Percentiles rank a stretch among this genome's conserved stretches.
Conservation (phyloP, 768 basidiomycete genomes). For the Lepiota venenata region DNA sequence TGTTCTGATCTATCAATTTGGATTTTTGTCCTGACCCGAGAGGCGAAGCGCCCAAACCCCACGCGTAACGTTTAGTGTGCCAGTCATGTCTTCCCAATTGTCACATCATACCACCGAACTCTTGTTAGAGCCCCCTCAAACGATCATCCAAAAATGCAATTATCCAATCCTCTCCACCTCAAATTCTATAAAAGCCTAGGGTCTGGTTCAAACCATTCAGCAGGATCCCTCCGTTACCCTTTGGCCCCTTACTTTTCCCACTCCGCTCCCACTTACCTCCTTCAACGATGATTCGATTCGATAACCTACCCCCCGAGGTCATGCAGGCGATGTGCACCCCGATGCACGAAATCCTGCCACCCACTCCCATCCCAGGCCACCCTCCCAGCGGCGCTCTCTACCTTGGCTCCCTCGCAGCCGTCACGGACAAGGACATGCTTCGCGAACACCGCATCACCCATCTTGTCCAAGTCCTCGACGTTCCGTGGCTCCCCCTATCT, state of each 20-base stretch:
- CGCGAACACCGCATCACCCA: slow-evolving; percentile 47
- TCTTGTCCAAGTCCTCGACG: slow-evolving; percentile 66
- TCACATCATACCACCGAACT: slow-evolving; percentile 1
- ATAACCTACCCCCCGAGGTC: slow-evolving; percentile 68
- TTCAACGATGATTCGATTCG: slow-evolving; percentile 75
- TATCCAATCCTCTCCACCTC: slow-evolving; percentile 10
- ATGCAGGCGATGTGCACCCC: slow-evolving; percentile 85
- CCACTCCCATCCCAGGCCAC: slow-evolving; percentile 25
- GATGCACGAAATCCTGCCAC: slow-evolving; percentile 68
- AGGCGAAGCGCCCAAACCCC: slow-evolving; percentile 7
- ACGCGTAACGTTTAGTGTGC: slow-evolving; percentile 1
- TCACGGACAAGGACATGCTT: slow-evolving; percentile 53
- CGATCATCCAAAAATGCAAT: slow-evolving; percentile 9
- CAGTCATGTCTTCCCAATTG: neutral
- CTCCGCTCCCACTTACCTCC: neutral
- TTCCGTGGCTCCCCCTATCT: slow-evolving; percentile 54
- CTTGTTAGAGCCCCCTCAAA: neutral
- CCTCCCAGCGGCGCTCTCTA: slow-evolving; percentile 51
- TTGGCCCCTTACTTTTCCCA: neutral
- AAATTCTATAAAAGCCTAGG: slow-evolving; percentile 4
- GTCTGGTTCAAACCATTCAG: neutral
- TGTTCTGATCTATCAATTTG: neutral
- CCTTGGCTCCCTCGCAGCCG: slow-evolving; percentile 64
- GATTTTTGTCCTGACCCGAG: neutral
- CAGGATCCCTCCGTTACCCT: neutral